These are phyloP conservation scores for Canavalia gladiata DNA, from an alignment of 306 rosid genomes.

Conservation along the genomic window DNA sequence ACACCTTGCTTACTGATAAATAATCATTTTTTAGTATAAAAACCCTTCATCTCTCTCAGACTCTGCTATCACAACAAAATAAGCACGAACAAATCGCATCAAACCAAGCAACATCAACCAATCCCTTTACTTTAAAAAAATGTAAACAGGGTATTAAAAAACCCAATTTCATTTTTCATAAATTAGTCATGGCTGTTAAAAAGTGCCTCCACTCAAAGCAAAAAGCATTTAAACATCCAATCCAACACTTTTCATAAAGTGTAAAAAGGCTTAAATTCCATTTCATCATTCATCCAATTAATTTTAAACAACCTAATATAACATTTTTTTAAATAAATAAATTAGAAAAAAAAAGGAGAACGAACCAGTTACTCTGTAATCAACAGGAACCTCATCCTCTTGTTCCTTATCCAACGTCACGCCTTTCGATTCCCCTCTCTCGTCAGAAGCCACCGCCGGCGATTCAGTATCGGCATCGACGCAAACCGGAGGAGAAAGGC, in stretches of 20 bases:
- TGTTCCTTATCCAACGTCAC: neutral
- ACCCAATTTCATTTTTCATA: neutral
- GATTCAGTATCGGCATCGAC: constrained; percentile 39
- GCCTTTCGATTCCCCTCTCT: constrained; percentile 13
- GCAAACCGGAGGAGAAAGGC: constrained; percentile 66
- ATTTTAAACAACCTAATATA: neutral
- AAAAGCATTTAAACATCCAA: neutral
- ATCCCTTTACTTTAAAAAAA: neutral
- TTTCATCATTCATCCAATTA: neutral
- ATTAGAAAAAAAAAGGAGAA: neutral
- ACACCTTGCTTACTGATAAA: neutral
- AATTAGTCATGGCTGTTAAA: constrained; percentile 5
- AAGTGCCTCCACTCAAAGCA: constrained; percentile 18
- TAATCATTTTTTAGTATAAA: neutral
- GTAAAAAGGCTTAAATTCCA: neutral
- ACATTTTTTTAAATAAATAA: neutral
- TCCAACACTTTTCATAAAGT: neutral
- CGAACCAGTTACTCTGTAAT: constrained; percentile 78
- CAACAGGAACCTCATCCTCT: constrained; percentile 53
- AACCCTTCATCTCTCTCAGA: neutral
- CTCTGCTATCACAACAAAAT: neutral
- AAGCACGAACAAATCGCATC: constrained; percentile 10
- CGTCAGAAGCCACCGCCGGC: neutral
- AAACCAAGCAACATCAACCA: constrained; percentile 11
- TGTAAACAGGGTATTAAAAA: constrained; percentile 24